Percentiles rank a stretch among this genome's conserved stretches.
phyloP scores from a whole-genome alignment of 176 grass and related monocot species.

The Oryza meyeriana region DNA sequence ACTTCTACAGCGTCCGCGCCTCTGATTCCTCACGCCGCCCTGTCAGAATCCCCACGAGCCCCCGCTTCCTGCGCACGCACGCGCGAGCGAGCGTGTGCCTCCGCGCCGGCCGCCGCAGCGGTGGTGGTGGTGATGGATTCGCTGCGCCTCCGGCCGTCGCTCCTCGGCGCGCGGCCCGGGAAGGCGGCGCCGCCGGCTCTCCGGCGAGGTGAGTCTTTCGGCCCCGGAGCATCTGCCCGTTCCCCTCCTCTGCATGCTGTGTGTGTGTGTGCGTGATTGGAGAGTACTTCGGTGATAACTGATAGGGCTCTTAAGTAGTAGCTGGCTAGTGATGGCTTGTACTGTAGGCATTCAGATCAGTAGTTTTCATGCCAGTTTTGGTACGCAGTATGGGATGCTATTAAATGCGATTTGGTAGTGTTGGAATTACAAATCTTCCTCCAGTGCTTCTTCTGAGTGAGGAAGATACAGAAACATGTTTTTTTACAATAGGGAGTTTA shows the following conservation, averaged over 20 bases:
- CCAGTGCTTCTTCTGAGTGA: neutral
- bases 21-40: neutral
- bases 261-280: neutral
- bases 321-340: neutral
- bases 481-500: neutral
- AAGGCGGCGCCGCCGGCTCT: neutral
- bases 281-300: neutral
- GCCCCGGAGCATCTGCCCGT: neutral
- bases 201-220: conserved; percentile 28
- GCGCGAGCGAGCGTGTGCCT: neutral
- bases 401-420: too few species aligned
- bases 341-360: neutral
- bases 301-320: too few species aligned
- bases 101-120: neutral
- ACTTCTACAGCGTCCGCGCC: neutral
- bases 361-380: neutral
- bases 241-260: neutral
- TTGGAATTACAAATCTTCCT: neutral
- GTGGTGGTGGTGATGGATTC: conserved; percentile 26
- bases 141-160: conserved; percentile 41
- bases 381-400: too few species aligned
- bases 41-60: too few species aligned
- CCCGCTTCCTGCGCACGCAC: neutral
- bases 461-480: neutral
- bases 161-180: conserved; percentile 14